phyloP scores from a whole-genome alignment of 1,284 basidiomycete species.

The Omphalotus olearius region DNA sequence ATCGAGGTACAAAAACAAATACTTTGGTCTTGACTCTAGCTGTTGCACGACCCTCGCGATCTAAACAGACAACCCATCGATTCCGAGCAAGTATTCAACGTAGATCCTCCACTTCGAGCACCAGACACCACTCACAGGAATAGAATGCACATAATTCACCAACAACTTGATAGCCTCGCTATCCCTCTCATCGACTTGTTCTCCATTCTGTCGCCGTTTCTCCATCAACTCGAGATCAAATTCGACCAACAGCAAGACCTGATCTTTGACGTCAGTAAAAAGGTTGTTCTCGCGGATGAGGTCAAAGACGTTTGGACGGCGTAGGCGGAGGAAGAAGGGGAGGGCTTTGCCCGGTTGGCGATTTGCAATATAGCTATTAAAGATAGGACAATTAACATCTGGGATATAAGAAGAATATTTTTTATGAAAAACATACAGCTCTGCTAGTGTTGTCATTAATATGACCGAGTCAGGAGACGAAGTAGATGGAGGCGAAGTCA shows the following conservation, averaged over 20 bases:
- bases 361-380: slow-evolving; percentile 73
- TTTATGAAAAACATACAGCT: slow-evolving; percentile 61
- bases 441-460: slow-evolving; percentile 90
- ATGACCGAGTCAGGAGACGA: slow-evolving; percentile 38
- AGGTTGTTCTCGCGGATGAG: slow-evolving; percentile 93
- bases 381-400: slow-evolving; percentile 6
- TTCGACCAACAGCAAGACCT: slow-evolving; percentile 87
- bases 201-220: slow-evolving; percentile 37
- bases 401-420: no score
- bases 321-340: slow-evolving; percentile 83
- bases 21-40: slow-evolving; percentile 72
- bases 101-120: neutral
- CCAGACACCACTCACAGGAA: slow-evolving; percentile 62
- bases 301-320: slow-evolving; percentile 89
- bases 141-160: slow-evolving; percentile 94
- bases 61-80: slow-evolving; percentile 33
- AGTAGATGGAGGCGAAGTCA: neutral
- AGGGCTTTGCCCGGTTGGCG: slow-evolving; percentile 93
- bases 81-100: neutral
- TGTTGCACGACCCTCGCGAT: slow-evolving; percentile 87
- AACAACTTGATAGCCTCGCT: slow-evolving; percentile 82
- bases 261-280: slow-evolving; percentile 93
- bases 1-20: slow-evolving; percentile 92
- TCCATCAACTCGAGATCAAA: slow-evolving; percentile 89
- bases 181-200: slow-evolving; percentile 33